Evolutionary conservation across 2,329 filamentous ascomycete genomes (phyloP).

Genomic region (Beauveria varroae): DNA sequence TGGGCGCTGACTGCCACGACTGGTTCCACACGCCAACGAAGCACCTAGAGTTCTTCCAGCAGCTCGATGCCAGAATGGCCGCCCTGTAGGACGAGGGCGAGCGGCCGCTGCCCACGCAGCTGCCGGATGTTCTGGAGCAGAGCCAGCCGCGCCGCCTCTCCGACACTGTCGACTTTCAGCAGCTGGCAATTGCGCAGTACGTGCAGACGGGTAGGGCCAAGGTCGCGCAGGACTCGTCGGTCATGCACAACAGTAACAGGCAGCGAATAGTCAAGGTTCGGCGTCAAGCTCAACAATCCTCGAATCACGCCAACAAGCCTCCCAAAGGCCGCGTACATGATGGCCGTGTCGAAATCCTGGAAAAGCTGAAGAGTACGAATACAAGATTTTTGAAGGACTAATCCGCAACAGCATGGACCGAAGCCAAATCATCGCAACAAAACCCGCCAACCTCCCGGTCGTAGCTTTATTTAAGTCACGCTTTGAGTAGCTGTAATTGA

Average conservation of each 20-base stretch:
- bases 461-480: neutral
- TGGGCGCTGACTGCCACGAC: conserved; percentile 22
- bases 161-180: neutral
- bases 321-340: neutral
- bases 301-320: neutral
- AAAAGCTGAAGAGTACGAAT: conserved; percentile 21
- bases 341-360: conserved; percentile 20
- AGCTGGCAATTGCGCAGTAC: neutral
- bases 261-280: neutral
- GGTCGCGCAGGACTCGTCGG: neutral
- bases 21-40: conserved; percentile 27
- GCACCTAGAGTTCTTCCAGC: conserved; percentile 24
- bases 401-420: neutral
- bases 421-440: neutral
- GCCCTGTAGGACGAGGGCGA: conserved; percentile 21
- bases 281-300: neutral
- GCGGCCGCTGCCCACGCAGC: conserved; percentile 26
- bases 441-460: neutral
- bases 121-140: conserved; percentile 20
- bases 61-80: conserved; percentile 23
- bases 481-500: neutral
- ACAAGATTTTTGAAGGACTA: conserved; percentile 19
- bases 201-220: neutral
- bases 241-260: neutral
- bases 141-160: neutral